These are phyloP conservation scores for Oenanthe sinensis DNA, from an alignment of 129 eudicot genomes.

Conservation along the genomic window DNA sequence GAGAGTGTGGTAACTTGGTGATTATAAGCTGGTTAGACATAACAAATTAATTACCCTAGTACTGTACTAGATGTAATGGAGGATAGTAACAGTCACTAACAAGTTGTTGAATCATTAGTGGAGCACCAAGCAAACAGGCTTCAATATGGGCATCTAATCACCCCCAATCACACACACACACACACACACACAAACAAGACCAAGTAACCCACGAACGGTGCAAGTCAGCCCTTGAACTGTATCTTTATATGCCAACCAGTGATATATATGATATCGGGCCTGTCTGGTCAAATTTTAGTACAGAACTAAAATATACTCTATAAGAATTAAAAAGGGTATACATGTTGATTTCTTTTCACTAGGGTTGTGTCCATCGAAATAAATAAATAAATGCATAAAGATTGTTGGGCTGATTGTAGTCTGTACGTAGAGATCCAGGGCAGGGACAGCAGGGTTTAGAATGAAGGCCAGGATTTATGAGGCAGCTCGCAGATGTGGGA, in stretches of 20 bases:
- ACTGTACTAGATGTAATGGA: background rate
- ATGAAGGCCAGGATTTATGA: no score
- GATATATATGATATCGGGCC: background rate
- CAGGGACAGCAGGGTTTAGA: no score
- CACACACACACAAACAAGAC: background rate
- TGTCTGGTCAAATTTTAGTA: background rate
- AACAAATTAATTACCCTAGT: background rate
- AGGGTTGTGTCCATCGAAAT: no score
- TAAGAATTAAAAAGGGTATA: no score
- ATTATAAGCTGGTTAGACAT: background rate
- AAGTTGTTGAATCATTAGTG: background rate
- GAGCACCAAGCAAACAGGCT: constrained; percentile 1
- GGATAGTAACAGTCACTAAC: constrained; percentile 4
- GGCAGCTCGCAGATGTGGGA: no score
- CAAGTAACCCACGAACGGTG: background rate
- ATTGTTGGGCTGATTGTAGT: no score
- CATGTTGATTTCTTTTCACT: no score
- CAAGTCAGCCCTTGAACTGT: background rate
- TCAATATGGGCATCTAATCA: constrained; percentile 1
- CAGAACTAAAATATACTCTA: no score
- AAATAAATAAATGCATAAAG: no score
- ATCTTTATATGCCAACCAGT: background rate
- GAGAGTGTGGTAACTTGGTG: no score
- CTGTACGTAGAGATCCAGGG: no score
- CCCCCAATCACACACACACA: background rate